These are phyloP conservation scores for Psilocybe mexicana DNA, from an alignment of 1,284 basidiomycete genomes.

Conservation along the genomic window DNA sequence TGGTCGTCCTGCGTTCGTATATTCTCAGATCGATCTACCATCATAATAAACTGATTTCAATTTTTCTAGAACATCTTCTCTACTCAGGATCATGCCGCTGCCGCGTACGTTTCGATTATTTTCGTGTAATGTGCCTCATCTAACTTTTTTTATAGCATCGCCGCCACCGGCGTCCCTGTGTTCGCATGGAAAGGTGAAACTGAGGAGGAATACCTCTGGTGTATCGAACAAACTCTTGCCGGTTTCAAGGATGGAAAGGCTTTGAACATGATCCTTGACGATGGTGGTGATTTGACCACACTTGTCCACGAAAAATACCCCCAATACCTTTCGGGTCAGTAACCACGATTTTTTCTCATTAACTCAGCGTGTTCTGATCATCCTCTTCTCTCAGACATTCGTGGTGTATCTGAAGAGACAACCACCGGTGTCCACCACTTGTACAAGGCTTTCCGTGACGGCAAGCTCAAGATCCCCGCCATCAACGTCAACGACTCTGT, in stretches of 20 bases:
- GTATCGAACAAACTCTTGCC: slow-evolving; percentile 93
- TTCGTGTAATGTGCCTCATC: slow-evolving; percentile 1
- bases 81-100: slow-evolving; percentile 98
- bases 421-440: slow-evolving; percentile 99
- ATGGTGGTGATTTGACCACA: slow-evolving; percentile 96
- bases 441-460: slow-evolving; percentile 96
- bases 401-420: slow-evolving; percentile 98
- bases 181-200: slow-evolving; percentile 99
- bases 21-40: not conserved
- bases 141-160: slow-evolving; percentile 60
- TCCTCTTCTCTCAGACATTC: slow-evolving; percentile 57
- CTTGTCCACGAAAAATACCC: slow-evolving; percentile 97
- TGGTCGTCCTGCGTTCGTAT: slow-evolving; percentile 94
- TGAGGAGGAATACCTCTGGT: slow-evolving; percentile 99
- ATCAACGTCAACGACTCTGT: slow-evolving; percentile 99
- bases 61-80: slow-evolving; percentile 92
- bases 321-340: slow-evolving; percentile 75
- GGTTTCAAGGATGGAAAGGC: slow-evolving; percentile 81
- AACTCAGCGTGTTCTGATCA: slow-evolving; percentile 8
- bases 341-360: not conserved
- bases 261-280: slow-evolving; percentile 99
- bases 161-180: slow-evolving; percentile 97
- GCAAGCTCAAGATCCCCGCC: slow-evolving; percentile 95
- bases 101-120: slow-evolving; percentile 65
- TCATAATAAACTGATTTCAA: slow-evolving; percentile 7